Percentiles rank a stretch among this genome's conserved stretches.
Conservation (phyloP, 805 yeast species). For the Kuraishia molischiana region DNA sequence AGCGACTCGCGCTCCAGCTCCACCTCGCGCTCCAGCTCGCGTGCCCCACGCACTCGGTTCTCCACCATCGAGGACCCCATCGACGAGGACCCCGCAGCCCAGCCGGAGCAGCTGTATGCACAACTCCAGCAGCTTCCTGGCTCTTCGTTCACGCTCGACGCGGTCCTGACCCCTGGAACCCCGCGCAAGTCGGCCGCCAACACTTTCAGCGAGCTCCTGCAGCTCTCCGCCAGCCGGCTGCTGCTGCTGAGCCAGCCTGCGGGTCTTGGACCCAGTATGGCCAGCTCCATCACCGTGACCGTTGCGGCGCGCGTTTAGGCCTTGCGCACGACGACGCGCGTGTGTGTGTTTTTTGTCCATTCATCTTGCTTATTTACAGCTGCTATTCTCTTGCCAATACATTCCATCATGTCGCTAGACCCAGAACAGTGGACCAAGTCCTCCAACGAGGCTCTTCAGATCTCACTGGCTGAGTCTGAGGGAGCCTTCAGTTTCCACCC, state of each 20-base stretch:
- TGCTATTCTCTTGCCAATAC: no score
- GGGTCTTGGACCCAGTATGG: neutral
- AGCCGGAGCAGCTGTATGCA: no score
- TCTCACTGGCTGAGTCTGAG: conserved; percentile 49
- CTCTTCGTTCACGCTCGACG: no score
- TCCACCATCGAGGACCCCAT: neutral
- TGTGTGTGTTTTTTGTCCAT: no score
- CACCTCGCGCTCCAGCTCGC: neutral
- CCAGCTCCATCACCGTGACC: neutral
- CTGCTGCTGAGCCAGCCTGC: neutral
- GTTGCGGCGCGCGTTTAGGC: neutral
- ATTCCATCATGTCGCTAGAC: neutral
- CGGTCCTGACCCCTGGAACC: no score
- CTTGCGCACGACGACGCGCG: neutral
- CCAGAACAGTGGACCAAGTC: conserved; percentile 72
- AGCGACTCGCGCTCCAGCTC: neutral
- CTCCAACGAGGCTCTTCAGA: conserved; percentile 55
- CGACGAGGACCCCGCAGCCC: neutral
- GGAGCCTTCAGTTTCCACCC: conserved; percentile 66
- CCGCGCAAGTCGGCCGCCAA: neutral
- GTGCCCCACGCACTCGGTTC: neutral
- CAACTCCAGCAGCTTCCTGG: no score
- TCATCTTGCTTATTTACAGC: no score
- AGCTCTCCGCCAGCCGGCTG: neutral
- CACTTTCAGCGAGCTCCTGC: neutral